Evolutionary conservation across 108 stramenopile species (phyloP).

Genomic region (Cyclotella baltica): DNA sequence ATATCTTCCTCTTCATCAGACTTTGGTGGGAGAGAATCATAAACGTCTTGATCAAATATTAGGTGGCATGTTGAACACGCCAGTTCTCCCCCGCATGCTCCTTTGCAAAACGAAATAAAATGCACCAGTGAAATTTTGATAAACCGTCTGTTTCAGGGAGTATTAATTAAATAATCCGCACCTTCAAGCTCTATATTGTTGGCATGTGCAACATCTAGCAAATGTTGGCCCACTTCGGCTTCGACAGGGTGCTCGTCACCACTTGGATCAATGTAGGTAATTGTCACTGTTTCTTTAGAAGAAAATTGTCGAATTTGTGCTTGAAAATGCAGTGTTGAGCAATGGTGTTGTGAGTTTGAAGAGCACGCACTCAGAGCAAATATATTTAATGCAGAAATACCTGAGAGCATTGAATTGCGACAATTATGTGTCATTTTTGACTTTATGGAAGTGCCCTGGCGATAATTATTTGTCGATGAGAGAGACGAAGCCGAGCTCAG

Average conservation of each 20-base stretch:
- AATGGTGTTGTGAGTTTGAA: too few species aligned
- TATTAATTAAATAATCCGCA: too few species aligned
- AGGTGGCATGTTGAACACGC: constrained; percentile 95
- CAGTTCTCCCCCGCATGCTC: constrained; percentile 87
- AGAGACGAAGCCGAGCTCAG: background rate
- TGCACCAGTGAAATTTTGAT: background rate
- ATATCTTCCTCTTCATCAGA: constrained; percentile 98
- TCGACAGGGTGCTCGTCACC: constrained; percentile 71
- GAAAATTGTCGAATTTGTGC: constrained; percentile 37
- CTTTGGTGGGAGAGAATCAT: constrained; percentile 86
- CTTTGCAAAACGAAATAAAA: constrained; percentile 27
- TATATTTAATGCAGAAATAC: too few species aligned
- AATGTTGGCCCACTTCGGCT: constrained; percentile 79
- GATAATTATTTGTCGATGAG: background rate
- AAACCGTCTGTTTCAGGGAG: background rate
- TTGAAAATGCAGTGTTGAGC: too few species aligned
- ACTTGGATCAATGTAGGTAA: constrained; percentile 73
- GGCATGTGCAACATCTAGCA: constrained; percentile 85
- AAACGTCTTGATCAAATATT: constrained; percentile 90
- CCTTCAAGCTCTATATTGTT: constrained; percentile 92
- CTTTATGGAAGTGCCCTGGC: background rate
- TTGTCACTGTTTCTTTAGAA: constrained; percentile 59
- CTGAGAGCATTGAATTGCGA: background rate
- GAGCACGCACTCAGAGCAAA: too few species aligned
- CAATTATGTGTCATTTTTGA: background rate